Base-by-base conservation (phyloP, 768 basidiomycete species). In the Termitomyces titanicus region DNA sequence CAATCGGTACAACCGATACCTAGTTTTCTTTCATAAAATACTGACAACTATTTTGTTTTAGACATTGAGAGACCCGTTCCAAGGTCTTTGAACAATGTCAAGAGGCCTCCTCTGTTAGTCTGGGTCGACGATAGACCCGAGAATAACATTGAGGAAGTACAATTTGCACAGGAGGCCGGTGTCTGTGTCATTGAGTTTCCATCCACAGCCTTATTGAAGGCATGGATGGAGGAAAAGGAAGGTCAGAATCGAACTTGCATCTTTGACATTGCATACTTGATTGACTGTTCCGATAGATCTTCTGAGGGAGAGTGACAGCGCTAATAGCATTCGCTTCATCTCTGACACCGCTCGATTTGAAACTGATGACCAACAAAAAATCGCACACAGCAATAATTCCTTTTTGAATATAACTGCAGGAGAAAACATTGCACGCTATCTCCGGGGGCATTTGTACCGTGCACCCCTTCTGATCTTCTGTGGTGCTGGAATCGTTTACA, bases 391-490 rank as follows among this genome's bases (percentile, higher is more conserved):
- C 29, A 17, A 34, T 35, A 11, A 49, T 24, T 34, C 38, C 24
- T 59, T 56, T 46, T 49, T 66, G 33, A 65, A 66, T 22, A 47
- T 59, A 10, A 54, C 58, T 6, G 64, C 66, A 3, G 63, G 61
- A 9, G 63, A 67, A 53, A 61, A 58, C 44, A 53, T 64, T 22
- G 59, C 64, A 3, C 63, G 65, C 20, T 66, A 61, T 51, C 50
- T 68, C 1, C 53, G 65, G 17, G 66, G 63, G 4, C 58, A 58
- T 35, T 40, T 56, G 5, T 61, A 63, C 50, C 54, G 54, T 13
- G 61, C 63, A 12, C 66, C 65, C 7, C 58, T 68, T 10, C 47
- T 68, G n/a, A 67, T 67, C n/a, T 68, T 61, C 44, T 66, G 65
- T 24, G 62, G 60, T 12, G 15, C 25, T 1, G 58, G 61, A 11